Evolutionary conservation across 768 basidiomycete genomes (phyloP).

Genomic region (Tylopilus vinaceipallidus): DNA sequence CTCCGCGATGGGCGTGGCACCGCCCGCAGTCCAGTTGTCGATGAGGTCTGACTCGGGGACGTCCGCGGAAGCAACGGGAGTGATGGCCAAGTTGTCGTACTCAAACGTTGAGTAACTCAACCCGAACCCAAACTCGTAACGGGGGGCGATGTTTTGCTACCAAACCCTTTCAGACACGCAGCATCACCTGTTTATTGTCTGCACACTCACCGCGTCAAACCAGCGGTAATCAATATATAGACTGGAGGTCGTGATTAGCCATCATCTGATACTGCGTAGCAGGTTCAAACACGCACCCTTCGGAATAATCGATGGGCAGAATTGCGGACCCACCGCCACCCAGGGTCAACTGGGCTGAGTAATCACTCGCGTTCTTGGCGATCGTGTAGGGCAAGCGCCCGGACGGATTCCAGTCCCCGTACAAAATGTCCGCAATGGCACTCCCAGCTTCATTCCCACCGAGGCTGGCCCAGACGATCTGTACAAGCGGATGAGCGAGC

Average conservation of each 20-base stretch:
- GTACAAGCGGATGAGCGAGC: constrained; percentile 18
- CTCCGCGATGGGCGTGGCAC: constrained; percentile 49
- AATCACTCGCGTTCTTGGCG: constrained; percentile 54
- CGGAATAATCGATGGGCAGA: constrained; percentile 59
- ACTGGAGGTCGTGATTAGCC: constrained; percentile 20
- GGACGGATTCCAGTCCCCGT: constrained; percentile 73
- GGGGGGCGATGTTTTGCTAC: constrained; percentile 68
- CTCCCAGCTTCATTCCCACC: constrained; percentile 80
- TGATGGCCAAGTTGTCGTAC: constrained; percentile 58
- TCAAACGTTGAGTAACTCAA: constrained; percentile 81
- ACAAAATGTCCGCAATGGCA: constrained; percentile 73
- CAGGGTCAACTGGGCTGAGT: constrained; percentile 40
- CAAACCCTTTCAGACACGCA: neutral
- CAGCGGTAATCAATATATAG: constrained; percentile 71
- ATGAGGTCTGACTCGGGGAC: constrained; percentile 32
- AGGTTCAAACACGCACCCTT: constrained; percentile 32
- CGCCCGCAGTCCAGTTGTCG: constrained; percentile 57
- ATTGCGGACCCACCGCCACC: constrained; percentile 30
- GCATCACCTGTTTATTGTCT: neutral
- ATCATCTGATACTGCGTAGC: no score
- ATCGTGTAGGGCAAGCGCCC: constrained; percentile 75
- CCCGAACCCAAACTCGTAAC: constrained; percentile 90
- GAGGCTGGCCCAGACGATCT: constrained; percentile 50
- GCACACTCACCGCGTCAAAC: constrained; percentile 59
- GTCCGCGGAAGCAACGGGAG: constrained; percentile 38